Percentiles rank a stretch among this genome's conserved stretches.
Evolutionary conservation across 148 eudicot genomes (phyloP).

Genomic region (Chenopodium formosanum): DNA sequence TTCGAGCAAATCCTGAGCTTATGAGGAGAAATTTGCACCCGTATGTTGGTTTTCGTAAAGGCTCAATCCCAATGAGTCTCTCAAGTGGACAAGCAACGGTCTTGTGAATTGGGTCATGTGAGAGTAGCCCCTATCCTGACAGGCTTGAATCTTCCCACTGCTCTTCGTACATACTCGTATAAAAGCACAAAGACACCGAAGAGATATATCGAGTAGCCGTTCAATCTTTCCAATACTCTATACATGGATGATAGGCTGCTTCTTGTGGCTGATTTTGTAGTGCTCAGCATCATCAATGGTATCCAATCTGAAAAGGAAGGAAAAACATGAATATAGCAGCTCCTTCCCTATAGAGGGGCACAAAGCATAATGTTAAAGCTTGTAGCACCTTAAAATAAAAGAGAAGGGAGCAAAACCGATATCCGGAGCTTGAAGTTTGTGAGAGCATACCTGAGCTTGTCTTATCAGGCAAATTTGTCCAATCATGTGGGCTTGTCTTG

Average conservation of each 20-base stretch:
- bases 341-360: not conserved
- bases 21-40: not conserved
- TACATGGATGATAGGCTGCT: conserved; percentile 37
- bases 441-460: conserved; percentile 50
- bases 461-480: conserved; percentile 70
- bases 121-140: conserved; percentile 55
- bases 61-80: not conserved
- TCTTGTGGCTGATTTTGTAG: conserved; percentile 35
- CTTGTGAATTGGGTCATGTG: conserved; percentile 27
- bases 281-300: conserved; percentile 32
- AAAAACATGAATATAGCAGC: not conserved
- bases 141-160: conserved; percentile 60
- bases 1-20: not conserved
- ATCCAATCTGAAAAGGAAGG: conserved; percentile 49
- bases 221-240: conserved; percentile 40
- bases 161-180: conserved; percentile 56
- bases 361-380: not conserved
- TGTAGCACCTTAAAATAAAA: not conserved
- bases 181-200: conserved; percentile 61
- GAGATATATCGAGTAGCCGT: conserved; percentile 43
- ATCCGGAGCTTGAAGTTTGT: not conserved
- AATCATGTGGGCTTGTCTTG: conserved; percentile 55
- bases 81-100: not conserved
- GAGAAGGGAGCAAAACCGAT: not conserved
- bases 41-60: not conserved